Conservation (phyloP, 495 filamentous ascomycete genomes). For the Apiosordaria backusii region DNA sequence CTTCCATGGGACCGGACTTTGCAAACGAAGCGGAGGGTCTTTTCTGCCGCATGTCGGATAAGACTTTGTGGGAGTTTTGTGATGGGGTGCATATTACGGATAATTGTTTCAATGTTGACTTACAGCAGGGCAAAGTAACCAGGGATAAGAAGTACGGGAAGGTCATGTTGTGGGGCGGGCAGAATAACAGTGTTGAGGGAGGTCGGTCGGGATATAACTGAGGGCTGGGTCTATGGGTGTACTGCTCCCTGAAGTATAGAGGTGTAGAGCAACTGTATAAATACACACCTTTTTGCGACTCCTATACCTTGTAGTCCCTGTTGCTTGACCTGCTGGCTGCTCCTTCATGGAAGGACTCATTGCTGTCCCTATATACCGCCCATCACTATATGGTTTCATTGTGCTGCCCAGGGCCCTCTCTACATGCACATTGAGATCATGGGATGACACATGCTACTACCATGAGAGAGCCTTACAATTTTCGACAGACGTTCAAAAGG, state of each 20-base stretch:
- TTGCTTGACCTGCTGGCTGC: too few relatives aligned
- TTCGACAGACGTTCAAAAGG: background rate
- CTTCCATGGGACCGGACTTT: conserved; percentile 33
- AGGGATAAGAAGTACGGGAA: conserved; percentile 4
- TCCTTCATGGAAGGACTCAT: too few relatives aligned
- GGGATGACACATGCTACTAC: too few relatives aligned
- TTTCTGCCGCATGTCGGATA: conserved; percentile 36
- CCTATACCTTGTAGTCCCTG: too few relatives aligned
- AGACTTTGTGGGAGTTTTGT: conserved; percentile 20
- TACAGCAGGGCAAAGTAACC: conserved; percentile 1
- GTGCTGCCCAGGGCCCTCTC: too few relatives aligned
- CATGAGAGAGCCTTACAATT: background rate
- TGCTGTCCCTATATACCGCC: too few relatives aligned
- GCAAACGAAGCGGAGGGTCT: conserved; percentile 20
- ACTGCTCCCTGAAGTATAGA: too few relatives aligned
- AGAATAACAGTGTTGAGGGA: background rate
- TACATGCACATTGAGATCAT: too few relatives aligned
- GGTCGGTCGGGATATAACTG: background rate
- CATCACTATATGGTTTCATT: too few relatives aligned
- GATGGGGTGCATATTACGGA: background rate
- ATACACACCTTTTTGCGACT: too few relatives aligned
- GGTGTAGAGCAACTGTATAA: too few relatives aligned
- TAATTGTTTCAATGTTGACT: conserved; percentile 6
- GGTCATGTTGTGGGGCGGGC: conserved; percentile 5
- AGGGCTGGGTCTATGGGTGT: too few relatives aligned